A percentile compares a stretch with the other conserved stretches of the same genome.
Conservation (phyloP, 306 rosid species). For the Cicer yamashitae region DNA sequence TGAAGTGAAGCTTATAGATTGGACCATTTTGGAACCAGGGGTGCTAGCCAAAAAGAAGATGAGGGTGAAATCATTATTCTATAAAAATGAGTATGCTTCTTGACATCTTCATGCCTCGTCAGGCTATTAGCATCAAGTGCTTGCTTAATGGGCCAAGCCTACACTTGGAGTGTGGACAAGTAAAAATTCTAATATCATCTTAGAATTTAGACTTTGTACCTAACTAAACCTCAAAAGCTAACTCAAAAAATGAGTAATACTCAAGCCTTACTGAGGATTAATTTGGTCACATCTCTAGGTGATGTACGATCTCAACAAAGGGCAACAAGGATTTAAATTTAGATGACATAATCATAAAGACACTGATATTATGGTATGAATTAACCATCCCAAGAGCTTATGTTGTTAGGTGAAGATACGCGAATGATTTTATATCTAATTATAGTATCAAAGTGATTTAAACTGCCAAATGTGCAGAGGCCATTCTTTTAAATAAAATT, state of each 20-base stretch:
- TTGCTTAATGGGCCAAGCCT: neutral
- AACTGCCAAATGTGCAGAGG: neutral
- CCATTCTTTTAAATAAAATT: neutral
- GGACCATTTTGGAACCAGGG: neutral
- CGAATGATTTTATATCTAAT: neutral
- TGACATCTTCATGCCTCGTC: neutral
- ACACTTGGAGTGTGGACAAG: neutral
- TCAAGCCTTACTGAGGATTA: neutral
- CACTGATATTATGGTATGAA: neutral
- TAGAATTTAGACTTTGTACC: slow-evolving; percentile 1
- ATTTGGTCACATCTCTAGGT: neutral
- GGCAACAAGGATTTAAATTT: neutral
- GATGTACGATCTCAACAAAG: neutral
- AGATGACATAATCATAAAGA: neutral
- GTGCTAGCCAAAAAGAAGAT: neutral
- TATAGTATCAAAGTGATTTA: slow-evolving; percentile 7
- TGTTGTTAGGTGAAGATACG: neutral
- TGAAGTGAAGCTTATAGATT: neutral
- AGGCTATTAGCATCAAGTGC: neutral
- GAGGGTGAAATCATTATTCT: neutral
- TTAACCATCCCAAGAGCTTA: slow-evolving; percentile 3
- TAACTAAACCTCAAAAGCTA: neutral
- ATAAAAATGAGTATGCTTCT: neutral
- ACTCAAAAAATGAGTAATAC: neutral
- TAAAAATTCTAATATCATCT: neutral